Evolutionary conservation across 2,329 filamentous ascomycete genomes (phyloP).

Genomic region (Bimuria novae-zelandiae): DNA sequence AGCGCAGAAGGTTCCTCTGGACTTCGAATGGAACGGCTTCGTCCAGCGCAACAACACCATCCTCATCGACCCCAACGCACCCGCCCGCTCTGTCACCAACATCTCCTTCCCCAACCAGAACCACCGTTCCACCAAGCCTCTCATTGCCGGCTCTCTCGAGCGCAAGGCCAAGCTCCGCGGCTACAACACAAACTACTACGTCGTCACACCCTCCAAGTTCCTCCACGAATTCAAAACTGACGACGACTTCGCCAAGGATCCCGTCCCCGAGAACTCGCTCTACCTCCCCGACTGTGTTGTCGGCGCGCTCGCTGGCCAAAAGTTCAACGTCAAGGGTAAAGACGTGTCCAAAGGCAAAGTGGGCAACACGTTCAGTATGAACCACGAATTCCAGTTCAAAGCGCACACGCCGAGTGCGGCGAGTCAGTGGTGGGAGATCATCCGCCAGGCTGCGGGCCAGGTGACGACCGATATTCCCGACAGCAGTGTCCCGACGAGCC

Average conservation of each 20-base stretch:
- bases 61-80: slow-evolving; percentile 76
- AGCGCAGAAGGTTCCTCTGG: slow-evolving; percentile 74
- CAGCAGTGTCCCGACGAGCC: slow-evolving; percentile 42
- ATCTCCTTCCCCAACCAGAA: slow-evolving; percentile 88
- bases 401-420: slow-evolving; percentile 81
- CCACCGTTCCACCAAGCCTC: slow-evolving; percentile 75
- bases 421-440: slow-evolving; percentile 80
- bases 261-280: slow-evolving; percentile 82
- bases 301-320: slow-evolving; percentile 72
- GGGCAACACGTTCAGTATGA: slow-evolving; percentile 78
- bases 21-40: slow-evolving; percentile 94
- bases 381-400: slow-evolving; percentile 83
- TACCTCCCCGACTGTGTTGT: slow-evolving; percentile 90
- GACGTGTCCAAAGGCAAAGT: slow-evolving; percentile 78
- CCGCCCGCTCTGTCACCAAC: slow-evolving; percentile 72
- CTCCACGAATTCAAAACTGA: slow-evolving; percentile 96
- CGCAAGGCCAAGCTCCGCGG: slow-evolving; percentile 85
- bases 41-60: slow-evolving; percentile 69
- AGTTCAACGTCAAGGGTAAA: slow-evolving; percentile 96
- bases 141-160: slow-evolving; percentile 88
- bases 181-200: slow-evolving; percentile 84
- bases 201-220: slow-evolving; percentile 84
- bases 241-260: slow-evolving; percentile 73
- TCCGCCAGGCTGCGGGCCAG: slow-evolving; percentile 64
- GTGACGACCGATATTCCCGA: slow-evolving; percentile 49